A percentile compares a stretch with the other conserved stretches of the same genome.
phyloP scores from a whole-genome alignment of 2,329 filamentous ascomycete genomes.

The Lasiodiplodia theobromae region DNA sequence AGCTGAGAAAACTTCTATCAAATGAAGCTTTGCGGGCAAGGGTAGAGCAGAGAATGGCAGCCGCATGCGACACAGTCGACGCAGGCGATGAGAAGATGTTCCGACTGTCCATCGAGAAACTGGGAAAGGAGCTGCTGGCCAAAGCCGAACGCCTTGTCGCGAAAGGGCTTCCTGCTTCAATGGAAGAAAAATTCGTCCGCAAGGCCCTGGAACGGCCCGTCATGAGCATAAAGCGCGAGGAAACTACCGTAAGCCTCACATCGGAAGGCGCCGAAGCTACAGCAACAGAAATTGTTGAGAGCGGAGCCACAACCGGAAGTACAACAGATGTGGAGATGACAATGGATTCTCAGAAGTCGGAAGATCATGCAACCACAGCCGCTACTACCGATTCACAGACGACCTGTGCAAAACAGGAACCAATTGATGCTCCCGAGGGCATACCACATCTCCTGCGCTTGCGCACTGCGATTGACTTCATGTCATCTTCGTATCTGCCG shows the following conservation, averaged over 20 bases:
- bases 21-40: conserved; percentile 48
- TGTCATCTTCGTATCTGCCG: conserved; percentile 67
- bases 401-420: conserved; percentile 33
- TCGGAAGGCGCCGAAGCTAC: conserved; percentile 36
- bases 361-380: conserved; percentile 33
- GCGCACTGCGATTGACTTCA: conserved; percentile 69
- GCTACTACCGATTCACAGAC: conserved; percentile 31
- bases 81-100: conserved; percentile 87
- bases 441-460: conserved; percentile 69
- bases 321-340: conserved; percentile 44
- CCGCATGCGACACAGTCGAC: conserved; percentile 81
- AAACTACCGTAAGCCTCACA: conserved; percentile 49
- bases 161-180: conserved; percentile 72
- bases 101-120: conserved; percentile 75
- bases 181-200: conserved; percentile 85
- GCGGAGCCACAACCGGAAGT: conserved; percentile 43
- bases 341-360: conserved; percentile 34
- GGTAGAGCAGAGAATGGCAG: conserved; percentile 71
- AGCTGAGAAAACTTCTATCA: conserved; percentile 66
- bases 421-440: conserved; percentile 46
- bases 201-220: conserved; percentile 79
- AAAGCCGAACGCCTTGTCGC: conserved; percentile 77
- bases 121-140: conserved; percentile 67
- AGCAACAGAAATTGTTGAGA: conserved; percentile 34
- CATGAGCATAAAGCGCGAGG: conserved; percentile 69